These are phyloP conservation scores for Aeschynomene evenia DNA, from an alignment of 306 rosid genomes.

Conservation along the genomic window DNA sequence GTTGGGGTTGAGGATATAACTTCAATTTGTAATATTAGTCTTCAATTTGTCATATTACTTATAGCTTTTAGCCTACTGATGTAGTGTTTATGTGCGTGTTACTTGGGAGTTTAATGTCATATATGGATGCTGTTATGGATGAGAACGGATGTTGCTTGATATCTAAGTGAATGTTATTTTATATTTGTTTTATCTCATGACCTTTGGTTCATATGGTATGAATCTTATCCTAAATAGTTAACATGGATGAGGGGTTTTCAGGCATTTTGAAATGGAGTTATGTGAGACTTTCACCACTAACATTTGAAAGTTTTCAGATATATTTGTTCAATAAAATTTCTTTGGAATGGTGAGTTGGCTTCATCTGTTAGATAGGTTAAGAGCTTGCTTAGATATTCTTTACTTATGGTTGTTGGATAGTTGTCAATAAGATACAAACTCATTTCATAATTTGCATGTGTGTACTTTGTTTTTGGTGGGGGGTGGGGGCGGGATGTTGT, in stretches of 20 bases:
- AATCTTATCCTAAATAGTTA: neutral
- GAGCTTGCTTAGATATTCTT: constrained; percentile 17
- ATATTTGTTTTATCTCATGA: neutral
- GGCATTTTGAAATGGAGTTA: neutral
- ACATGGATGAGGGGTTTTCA: neutral
- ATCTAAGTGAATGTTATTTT: neutral
- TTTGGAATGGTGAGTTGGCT: neutral
- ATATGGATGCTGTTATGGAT: neutral
- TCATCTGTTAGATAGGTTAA: neutral
- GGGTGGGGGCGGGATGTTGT: neutral
- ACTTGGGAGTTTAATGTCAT: neutral
- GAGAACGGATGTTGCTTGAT: neutral
- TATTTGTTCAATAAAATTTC: neutral
- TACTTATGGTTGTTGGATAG: neutral
- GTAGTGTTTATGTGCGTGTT: neutral
- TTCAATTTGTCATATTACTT: neutral
- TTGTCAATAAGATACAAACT: neutral
- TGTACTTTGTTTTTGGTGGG: neutral
- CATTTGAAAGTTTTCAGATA: neutral
- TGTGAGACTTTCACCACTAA: neutral
- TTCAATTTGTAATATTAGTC: neutral
- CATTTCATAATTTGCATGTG: neutral
- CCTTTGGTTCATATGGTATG: neutral
- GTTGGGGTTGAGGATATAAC: neutral
- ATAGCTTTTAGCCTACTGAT: neutral